A percentile compares a stretch with the other conserved stretches of the same genome.
These are phyloP conservation scores for Litchi chinensis DNA, from an alignment of 345 rosid species.

Conservation along the genomic window DNA sequence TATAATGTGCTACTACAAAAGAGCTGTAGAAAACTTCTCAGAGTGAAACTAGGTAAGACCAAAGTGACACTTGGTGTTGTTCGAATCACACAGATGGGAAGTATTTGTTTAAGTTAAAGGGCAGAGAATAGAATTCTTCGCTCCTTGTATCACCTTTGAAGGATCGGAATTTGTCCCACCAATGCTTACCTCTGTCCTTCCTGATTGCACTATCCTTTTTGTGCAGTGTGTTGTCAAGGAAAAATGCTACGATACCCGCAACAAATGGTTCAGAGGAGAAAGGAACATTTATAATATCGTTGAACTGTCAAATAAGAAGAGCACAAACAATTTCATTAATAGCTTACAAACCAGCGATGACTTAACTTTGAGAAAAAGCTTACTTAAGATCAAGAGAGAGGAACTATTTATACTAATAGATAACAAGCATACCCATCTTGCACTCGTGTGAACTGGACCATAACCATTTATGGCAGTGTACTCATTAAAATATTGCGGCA, in stretches of 20 bases:
- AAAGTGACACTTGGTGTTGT: neutral
- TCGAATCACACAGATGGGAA: conserved; percentile 75
- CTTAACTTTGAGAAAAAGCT: neutral
- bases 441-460: conserved; percentile 82
- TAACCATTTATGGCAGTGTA: conserved; percentile 79
- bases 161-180: conserved; percentile 89
- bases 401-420: neutral
- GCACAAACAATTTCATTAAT: conserved; percentile 6
- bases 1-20: conserved; percentile 1
- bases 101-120: conserved; percentile 85
- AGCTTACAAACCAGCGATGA: neutral
- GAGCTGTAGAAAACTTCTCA: conserved; percentile 2
- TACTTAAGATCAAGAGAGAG: neutral
- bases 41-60: neutral
- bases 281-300: conserved; percentile 87
- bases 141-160: conserved; percentile 74
- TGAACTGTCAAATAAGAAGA: conserved; percentile 61
- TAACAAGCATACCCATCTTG: conserved; percentile 76
- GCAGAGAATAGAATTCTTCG: conserved; percentile 87
- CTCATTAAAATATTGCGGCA: conserved; percentile 93
- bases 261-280: conserved; percentile 89
- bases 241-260: conserved; percentile 75
- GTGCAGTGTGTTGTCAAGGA: conserved; percentile 78
- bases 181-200: conserved; percentile 92
- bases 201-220: conserved; percentile 48